phyloP scores from a whole-genome alignment of 495 filamentous ascomycete species.

The Trichocladium antarcticum region DNA sequence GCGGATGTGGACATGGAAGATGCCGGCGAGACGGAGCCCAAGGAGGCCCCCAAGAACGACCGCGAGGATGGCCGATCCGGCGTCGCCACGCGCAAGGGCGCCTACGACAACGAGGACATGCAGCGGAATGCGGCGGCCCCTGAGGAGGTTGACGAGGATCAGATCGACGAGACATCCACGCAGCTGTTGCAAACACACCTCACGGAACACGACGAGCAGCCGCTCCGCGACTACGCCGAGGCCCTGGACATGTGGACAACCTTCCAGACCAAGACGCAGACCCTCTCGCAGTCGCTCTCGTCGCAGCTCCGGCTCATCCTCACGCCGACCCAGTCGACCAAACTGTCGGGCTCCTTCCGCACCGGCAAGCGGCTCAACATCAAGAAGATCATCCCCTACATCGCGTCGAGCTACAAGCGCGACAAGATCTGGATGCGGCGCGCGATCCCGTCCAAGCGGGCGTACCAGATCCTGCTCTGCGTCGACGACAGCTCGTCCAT shows the following conservation, averaged over 20 bases:
- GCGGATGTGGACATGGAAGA: conserved; percentile 37
- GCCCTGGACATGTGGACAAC: conserved; percentile 72
- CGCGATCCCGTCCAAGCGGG: conserved; percentile 77
- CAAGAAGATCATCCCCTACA: conserved; percentile 98
- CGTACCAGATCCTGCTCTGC: conserved; percentile 93
- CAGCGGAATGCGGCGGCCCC: conserved; percentile 23
- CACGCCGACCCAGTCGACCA: conserved; percentile 85
- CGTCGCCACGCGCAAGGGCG: conserved; percentile 40
- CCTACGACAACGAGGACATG: conserved; percentile 26
- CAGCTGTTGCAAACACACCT: conserved; percentile 65
- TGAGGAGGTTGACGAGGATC: conserved; percentile 37
- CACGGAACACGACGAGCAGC: conserved; percentile 33
- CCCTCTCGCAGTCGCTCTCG: conserved; percentile 75
- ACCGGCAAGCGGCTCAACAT: conserved; percentile 98
- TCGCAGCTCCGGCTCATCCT: conserved; percentile 94
- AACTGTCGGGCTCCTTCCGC: conserved; percentile 91
- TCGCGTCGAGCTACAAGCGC: conserved; percentile 91
- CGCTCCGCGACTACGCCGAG: conserved; percentile 40
- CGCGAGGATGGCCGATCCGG: conserved; percentile 33
- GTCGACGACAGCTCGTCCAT: conserved; percentile 94
- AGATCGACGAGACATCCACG: conserved; percentile 59
- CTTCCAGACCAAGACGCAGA: conserved; percentile 72
- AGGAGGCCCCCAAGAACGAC: conserved; percentile 35
- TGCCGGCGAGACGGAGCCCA: conserved; percentile 22
- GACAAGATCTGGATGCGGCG: conserved; percentile 99